These are phyloP conservation scores for Cetradonia linearis DNA, from an alignment of 495 filamentous ascomycete species.

Conservation along the genomic window DNA sequence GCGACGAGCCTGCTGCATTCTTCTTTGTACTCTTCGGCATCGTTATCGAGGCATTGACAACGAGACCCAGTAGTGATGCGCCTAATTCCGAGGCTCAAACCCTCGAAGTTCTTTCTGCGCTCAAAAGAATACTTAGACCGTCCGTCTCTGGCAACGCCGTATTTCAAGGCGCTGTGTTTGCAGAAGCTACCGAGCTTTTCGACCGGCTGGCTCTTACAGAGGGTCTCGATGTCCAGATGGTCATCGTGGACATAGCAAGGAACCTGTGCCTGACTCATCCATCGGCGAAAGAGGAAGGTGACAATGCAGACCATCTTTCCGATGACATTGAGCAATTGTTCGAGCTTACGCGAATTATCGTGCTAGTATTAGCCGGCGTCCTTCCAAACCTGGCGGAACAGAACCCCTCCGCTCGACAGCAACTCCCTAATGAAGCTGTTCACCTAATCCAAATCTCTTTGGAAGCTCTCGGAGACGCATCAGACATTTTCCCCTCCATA, in stretches of 20 bases:
- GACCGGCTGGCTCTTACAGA: constrained; percentile 91
- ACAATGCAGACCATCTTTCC: constrained; percentile 63
- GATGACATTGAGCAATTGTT: constrained; percentile 98
- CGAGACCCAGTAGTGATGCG: constrained; percentile 59
- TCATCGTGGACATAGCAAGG: constrained; percentile 85
- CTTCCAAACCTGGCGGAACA: constrained; percentile 77
- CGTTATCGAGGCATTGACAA: constrained; percentile 87
- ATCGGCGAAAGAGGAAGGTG: constrained; percentile 61
- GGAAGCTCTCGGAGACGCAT: constrained; percentile 81
- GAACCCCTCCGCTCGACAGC: constrained; percentile 57
- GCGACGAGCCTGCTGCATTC: constrained; percentile 95
- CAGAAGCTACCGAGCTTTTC: constrained; percentile 91
- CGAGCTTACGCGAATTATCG: constrained; percentile 89
- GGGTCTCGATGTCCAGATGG: constrained; percentile 73
- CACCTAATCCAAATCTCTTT: constrained; percentile 69
- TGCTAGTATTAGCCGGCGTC: constrained; percentile 76
- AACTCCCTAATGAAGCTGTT: constrained; percentile 72
- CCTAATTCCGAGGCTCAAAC: constrained; percentile 69
- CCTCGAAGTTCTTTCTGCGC: constrained; percentile 75
- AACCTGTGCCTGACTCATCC: constrained; percentile 85
- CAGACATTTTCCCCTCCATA: constrained; percentile 88
- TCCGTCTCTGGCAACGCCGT: constrained; percentile 94
- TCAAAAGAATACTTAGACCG: constrained; percentile 90
- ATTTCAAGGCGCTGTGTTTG: constrained; percentile 90
- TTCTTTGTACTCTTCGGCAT: constrained; percentile 98